Base-by-base conservation (phyloP, 2,329 filamentous ascomycete genomes). In the Beauveria asiatica region DNA sequence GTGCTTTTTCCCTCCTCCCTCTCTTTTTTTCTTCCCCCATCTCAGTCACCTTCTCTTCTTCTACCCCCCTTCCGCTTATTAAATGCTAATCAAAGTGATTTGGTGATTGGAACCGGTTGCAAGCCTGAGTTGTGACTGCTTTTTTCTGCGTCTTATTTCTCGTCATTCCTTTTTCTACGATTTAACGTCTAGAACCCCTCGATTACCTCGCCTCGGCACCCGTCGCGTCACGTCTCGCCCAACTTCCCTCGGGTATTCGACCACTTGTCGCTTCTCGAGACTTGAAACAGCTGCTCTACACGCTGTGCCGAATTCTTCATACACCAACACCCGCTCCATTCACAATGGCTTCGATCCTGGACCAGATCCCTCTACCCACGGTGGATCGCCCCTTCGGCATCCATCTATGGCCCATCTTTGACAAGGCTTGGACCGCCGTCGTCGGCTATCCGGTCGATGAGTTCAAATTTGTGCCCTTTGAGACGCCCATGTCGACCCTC, bases 311-410 rank as follows among this genome's bases (percentile, higher is more conserved):
- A 59, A 37, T 48, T 48, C 41, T 53, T 48, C 48, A 45, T 48
- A 59, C 30, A 54, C 2, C 56, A 59, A 13, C 23, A 21, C 13
- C 46, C 4, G 11, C 33, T 16, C 33, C 33, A 16, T 37, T 67
- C 68, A 67, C 63, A 70, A 76, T 75, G 72, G 71, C 77, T 62
- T 74, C 76, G 64, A 77, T 82, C 65, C 80, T 75, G 75, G 78
- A 82, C 70, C 75, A 81, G 67, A 69, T 86, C 63, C 81, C 90
- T 72, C 73, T 85, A 66, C 93, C 93, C 60, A 91, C 91, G 64
- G 81, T 97, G 75, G 92, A 97, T 73, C 86, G 89, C 65, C 93
- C 93, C 39, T 97, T 97, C 70, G 94, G 93, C 74, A 79, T 97
- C 67, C 82, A 89, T 65, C 78, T 97, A 75, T 97, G 94, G 94